phyloP scores from a whole-genome alignment of 2,329 filamentous ascomycete genomes.

The Huntiella abstrusa region DNA sequence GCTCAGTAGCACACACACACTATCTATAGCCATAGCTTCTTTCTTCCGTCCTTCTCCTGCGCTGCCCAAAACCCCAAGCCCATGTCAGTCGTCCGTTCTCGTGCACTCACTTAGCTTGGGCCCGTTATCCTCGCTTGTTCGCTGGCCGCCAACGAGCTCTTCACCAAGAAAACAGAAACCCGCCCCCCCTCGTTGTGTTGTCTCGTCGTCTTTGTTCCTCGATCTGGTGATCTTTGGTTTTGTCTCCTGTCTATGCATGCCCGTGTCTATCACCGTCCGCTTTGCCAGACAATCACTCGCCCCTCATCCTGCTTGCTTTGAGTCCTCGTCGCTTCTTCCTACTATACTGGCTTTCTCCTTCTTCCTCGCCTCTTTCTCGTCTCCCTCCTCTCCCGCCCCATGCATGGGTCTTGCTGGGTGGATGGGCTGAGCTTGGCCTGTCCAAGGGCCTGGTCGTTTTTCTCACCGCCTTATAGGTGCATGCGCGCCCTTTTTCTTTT shows the following conservation, averaged over 20 bases:
- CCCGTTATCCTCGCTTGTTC: too few species aligned
- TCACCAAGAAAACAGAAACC: too few species aligned
- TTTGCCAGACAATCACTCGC: neutral
- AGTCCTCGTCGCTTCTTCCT: too few species aligned
- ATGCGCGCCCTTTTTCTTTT: neutral
- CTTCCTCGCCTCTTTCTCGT: neutral
- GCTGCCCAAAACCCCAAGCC: neutral
- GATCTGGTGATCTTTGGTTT: too few species aligned
- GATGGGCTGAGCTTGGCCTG: constrained; percentile 4
- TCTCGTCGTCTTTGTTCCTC: too few species aligned
- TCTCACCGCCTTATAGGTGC: constrained; percentile 1
- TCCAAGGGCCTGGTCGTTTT: neutral
- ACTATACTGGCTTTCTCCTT: too few species aligned
- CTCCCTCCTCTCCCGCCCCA: neutral
- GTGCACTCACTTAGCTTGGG: too few species aligned
- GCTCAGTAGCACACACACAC: neutral
- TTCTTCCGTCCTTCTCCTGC: neutral
- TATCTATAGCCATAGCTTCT: neutral
- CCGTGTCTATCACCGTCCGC: constrained; percentile 1
- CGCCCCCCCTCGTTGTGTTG: too few species aligned
- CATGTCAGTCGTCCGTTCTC: too few species aligned
- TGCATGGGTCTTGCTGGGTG: constrained; percentile 3
- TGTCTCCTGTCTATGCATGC: neutral
- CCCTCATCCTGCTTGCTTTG: too few species aligned
- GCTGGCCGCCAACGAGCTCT: too few species aligned